Conservation (phyloP, 345 rosid genomes). For the Erodium maritimum region DNA sequence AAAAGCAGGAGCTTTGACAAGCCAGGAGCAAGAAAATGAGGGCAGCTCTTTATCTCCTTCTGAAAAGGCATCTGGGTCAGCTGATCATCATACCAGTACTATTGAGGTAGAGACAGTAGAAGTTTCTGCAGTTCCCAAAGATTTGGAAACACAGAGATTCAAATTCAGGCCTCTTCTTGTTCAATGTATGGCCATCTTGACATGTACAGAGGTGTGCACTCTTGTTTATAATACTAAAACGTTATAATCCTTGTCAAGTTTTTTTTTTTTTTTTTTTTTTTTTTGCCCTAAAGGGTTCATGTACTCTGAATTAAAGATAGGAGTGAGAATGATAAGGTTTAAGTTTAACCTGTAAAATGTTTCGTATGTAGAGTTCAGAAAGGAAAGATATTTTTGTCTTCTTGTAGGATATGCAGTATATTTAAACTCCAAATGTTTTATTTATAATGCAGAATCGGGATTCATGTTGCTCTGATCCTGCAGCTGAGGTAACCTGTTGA, state of each 20-base stretch:
- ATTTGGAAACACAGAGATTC: conserved; percentile 52
- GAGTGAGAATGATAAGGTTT: too few relatives aligned
- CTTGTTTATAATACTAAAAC: background rate
- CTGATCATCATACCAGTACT: conserved; percentile 21
- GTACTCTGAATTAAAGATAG: too few relatives aligned
- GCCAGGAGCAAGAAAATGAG: conserved; percentile 41
- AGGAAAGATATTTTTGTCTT: too few relatives aligned
- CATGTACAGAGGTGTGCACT: conserved; percentile 24
- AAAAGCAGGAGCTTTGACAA: conserved; percentile 33
- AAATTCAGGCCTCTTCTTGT: conserved; percentile 66
- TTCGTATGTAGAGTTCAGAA: too few relatives aligned
- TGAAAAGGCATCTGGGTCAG: conserved; percentile 17
- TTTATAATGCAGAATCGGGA: conserved; percentile 38
- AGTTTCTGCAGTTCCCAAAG: conserved; percentile 39
- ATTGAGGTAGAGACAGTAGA: conserved; percentile 34
- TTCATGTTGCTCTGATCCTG: conserved; percentile 47
- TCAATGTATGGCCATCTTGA: conserved; percentile 51
- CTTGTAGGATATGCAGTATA: background rate
- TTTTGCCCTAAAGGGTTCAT: background rate
- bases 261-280: background rate
- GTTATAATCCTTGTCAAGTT: background rate
- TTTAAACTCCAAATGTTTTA: conserved; percentile 4
- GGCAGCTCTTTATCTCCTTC: conserved; percentile 21
- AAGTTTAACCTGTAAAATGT: too few relatives aligned
- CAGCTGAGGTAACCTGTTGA: conserved; percentile 48